A percentile compares a stretch with the other conserved stretches of the same genome.
These are phyloP conservation scores for Candida odintsovae DNA, from an alignment of 805 yeast species.

Conservation along the genomic window DNA sequence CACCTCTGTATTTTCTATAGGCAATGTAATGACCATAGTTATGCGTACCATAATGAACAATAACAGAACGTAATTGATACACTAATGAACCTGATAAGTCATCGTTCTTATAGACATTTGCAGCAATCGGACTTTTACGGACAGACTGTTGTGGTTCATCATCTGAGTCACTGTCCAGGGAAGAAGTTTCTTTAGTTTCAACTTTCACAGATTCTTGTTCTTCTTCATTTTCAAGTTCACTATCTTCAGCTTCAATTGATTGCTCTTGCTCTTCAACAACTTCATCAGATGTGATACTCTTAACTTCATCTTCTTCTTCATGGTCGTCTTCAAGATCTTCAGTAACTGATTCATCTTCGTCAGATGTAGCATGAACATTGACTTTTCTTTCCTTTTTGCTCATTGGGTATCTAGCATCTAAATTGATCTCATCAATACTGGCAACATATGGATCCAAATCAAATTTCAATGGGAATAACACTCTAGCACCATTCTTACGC, in stretches of 20 bases:
- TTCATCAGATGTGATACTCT: too few relatives aligned
- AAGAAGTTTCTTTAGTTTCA: conserved; percentile 1
- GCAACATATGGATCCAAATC: conserved; percentile 68
- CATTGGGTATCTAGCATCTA: conserved; percentile 77
- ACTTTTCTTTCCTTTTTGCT: conserved; percentile 35
- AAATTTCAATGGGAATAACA: conserved; percentile 66
- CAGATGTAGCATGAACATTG: conserved; percentile 6
- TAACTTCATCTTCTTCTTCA: background rate
- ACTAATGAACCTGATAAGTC: conserved; percentile 32
- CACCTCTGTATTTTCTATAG: conserved; percentile 71
- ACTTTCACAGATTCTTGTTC: background rate
- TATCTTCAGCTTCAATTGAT: conserved; percentile 5
- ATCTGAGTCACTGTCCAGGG: background rate
- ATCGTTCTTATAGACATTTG: background rate
- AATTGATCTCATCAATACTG: conserved; percentile 60
- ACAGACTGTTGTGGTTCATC: conserved; percentile 8
- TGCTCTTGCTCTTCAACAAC: background rate
- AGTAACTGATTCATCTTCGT: conserved; percentile 9
- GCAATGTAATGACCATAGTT: conserved; percentile 97
- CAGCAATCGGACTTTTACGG: background rate
- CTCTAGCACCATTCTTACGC: conserved; percentile 77
- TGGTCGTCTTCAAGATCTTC: conserved; percentile 5
- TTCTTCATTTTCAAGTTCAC: conserved; percentile 9
- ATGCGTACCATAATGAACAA: conserved; percentile 92
- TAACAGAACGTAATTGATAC: conserved; percentile 77